Evolutionary conservation across 2,329 filamentous ascomycete species (phyloP).

Genomic region (Fusarium continuum): DNA sequence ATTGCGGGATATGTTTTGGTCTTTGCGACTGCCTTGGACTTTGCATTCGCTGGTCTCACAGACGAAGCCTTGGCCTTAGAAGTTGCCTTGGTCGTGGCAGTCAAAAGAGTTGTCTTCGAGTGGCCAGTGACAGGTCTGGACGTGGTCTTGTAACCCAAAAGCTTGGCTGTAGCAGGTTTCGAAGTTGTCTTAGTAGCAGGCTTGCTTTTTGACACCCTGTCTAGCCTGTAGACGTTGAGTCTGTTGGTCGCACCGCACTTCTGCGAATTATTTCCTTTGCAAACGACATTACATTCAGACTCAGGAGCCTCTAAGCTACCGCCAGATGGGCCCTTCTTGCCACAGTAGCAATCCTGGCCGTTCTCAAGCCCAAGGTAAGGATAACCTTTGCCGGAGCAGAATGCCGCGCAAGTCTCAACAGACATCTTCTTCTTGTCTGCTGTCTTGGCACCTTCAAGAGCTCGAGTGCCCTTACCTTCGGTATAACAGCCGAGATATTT

Average conservation of each 20-base stretch:
- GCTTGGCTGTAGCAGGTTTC: not conserved
- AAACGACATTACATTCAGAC: conserved; percentile 21
- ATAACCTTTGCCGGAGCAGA: conserved; percentile 25
- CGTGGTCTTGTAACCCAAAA: not conserved
- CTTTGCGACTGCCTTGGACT: not conserved
- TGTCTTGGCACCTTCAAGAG: conserved; percentile 21
- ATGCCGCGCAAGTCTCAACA: conserved; percentile 20
- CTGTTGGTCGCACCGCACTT: conserved; percentile 24
- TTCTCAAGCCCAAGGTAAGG: conserved; percentile 31
- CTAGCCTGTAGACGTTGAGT: conserved; percentile 32
- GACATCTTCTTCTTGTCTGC: conserved; percentile 29
- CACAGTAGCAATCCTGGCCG: conserved; percentile 35
- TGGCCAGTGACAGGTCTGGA: not conserved
- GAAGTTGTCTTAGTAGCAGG: not conserved
- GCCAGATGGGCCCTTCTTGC: conserved; percentile 12
- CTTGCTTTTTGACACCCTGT: not conserved
- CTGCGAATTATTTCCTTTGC: conserved; percentile 24
- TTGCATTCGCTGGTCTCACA: not conserved
- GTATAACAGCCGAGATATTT: conserved; percentile 34
- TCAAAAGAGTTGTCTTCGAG: not conserved
- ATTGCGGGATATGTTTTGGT: not conserved
- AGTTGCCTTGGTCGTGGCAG: not conserved
- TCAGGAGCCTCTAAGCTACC: conserved; percentile 25
- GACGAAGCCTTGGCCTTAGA: not conserved
- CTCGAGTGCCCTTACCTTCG: conserved; percentile 14